Evolutionary conservation across 2,329 filamentous ascomycete genomes (phyloP).

Genomic region (Diaporthe sp.): DNA sequence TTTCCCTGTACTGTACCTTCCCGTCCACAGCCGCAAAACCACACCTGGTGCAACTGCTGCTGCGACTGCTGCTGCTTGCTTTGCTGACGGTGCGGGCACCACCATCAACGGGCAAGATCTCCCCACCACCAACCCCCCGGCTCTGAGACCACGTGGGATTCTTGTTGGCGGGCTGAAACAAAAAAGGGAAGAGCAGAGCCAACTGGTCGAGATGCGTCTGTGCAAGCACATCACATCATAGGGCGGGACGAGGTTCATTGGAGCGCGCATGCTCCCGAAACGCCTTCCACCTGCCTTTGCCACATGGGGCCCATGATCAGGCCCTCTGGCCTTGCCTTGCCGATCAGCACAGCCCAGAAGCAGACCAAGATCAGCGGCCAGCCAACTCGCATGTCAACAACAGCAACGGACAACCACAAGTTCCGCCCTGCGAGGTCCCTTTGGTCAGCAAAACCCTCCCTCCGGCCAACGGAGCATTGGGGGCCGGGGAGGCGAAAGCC

Average conservation of each 20-base stretch:
- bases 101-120: not conserved
- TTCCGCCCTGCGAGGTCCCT: conserved; percentile 10
- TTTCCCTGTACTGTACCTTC: not conserved
- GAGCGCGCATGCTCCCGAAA: conserved; percentile 27
- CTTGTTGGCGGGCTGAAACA: conserved; percentile 24
- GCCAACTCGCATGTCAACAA: not conserved
- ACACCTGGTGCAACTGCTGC: not conserved
- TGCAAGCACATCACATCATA: conserved; percentile 20
- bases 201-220: conserved; percentile 28
- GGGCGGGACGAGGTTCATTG: conserved; percentile 27
- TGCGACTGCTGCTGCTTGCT: not conserved
- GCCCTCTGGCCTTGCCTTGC: not conserved
- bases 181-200: conserved; percentile 13
- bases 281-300: conserved; percentile 24
- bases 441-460: not conserved
- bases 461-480: conserved; percentile 12
- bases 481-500: conserved; percentile 27
- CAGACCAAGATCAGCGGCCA: conserved; percentile 13
- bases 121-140: conserved; percentile 1
- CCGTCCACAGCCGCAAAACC: conserved; percentile 13
- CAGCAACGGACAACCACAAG: not conserved
- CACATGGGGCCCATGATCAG: conserved; percentile 26
- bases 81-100: not conserved
- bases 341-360: conserved; percentile 20
- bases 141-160: conserved; percentile 30